phyloP scores from a whole-genome alignment of 345 rosid species.

The Melaleuca quinquenervia region DNA sequence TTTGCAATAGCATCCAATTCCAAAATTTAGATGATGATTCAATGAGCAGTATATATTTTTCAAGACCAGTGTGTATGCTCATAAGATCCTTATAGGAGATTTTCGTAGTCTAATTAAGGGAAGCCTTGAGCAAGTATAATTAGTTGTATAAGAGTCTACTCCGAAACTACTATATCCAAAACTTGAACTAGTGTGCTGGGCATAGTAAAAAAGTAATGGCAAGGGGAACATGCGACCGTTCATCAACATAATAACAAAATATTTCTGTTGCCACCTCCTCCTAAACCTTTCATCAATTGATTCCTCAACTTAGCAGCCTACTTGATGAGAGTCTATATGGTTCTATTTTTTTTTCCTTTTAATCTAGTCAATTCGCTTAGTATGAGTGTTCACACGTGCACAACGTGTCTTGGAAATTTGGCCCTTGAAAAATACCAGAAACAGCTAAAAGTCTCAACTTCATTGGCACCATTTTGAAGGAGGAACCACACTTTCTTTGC shows the following conservation, averaged over 20 bases:
- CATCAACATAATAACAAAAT: background rate
- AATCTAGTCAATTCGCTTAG: no score
- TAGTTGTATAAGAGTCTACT: no score
- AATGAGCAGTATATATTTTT: no score
- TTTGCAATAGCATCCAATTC: background rate
- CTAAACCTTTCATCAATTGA: background rate
- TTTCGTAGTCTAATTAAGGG: background rate
- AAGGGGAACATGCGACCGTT: background rate
- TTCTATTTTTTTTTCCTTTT: accelerated
- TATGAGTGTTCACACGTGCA: no score
- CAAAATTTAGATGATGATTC: no score
- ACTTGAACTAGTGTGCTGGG: background rate
- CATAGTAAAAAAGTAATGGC: background rate
- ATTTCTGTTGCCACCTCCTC: background rate
- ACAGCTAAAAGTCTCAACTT: no score
- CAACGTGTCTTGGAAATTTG: background rate
- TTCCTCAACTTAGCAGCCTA: background rate
- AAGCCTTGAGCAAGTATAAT: background rate
- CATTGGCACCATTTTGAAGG: no score
- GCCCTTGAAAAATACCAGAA: no score
- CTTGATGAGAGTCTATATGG: background rate
- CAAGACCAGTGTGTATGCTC: no score
- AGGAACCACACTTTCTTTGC: no score
- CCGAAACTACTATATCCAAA: background rate
- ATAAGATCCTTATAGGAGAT: no score